phyloP scores from a whole-genome alignment of 768 basidiomycete species.

The Lepiota venenata region DNA sequence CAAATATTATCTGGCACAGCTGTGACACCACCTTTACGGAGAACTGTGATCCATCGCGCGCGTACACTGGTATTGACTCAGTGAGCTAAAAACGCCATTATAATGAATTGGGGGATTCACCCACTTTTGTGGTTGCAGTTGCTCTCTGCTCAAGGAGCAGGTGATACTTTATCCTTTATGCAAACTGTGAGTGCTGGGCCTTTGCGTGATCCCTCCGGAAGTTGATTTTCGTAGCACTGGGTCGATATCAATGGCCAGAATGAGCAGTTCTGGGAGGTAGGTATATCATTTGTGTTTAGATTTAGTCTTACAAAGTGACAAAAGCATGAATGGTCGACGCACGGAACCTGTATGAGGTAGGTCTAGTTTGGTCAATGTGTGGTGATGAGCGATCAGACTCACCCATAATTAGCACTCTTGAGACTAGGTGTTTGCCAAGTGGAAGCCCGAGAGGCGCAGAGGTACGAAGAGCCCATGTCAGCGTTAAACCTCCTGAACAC shows the following conservation, averaged over 20 bases:
- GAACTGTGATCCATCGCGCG: conserved; percentile 36
- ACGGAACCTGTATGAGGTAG: conserved; percentile 59
- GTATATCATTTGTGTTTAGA: conserved; percentile 14
- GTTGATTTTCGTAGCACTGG: conserved; percentile 45
- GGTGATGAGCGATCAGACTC: no score
- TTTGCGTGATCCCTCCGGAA: background rate
- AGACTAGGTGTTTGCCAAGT: conserved; percentile 53
- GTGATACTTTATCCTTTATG: conserved; percentile 60
- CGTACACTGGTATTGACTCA: conserved; percentile 27
- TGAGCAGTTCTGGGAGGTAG: conserved; percentile 68
- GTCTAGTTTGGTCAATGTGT: no score
- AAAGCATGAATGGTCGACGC: conserved; percentile 69
- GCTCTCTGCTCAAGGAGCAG: conserved; percentile 52
- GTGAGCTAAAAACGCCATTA: conserved; percentile 20
- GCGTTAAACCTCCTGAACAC: background rate
- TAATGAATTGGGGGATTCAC: background rate
- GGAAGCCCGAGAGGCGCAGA: conserved; percentile 62
- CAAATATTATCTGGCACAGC: conserved; percentile 30
- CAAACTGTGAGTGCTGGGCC: conserved; percentile 24
- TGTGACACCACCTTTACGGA: conserved; percentile 44
- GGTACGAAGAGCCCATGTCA: conserved; percentile 25
- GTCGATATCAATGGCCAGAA: conserved; percentile 55
- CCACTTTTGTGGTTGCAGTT: conserved; percentile 36
- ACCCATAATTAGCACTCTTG: conserved; percentile 44
- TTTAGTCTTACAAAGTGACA: background rate